Conservation (phyloP, 179 eudicot species). For the Spergularia azorica region DNA sequence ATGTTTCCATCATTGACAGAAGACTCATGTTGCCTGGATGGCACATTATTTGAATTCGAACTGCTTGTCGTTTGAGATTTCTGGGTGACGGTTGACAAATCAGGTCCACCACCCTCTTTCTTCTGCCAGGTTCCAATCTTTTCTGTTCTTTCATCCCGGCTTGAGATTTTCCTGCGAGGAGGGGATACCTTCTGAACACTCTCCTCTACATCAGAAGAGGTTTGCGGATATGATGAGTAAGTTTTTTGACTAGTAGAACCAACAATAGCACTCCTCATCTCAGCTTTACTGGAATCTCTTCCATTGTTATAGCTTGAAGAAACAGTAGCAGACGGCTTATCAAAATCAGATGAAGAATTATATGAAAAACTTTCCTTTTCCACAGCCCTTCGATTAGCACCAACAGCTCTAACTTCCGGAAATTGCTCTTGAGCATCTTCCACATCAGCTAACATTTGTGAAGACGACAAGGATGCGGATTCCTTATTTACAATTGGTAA, state of each 20-base stretch:
- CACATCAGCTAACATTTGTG: constrained; percentile 50
- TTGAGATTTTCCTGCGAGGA: constrained; percentile 76
- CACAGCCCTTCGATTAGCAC: constrained; percentile 53
- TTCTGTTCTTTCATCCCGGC: constrained; percentile 76
- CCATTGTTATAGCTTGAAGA: constrained; percentile 51
- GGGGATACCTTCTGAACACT: constrained; percentile 85
- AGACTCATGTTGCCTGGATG: constrained; percentile 54
- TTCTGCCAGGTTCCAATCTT: constrained; percentile 62
- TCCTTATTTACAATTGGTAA: constrained; percentile 57
- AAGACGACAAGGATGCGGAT: constrained; percentile 41
- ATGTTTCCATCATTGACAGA: constrained; percentile 65
- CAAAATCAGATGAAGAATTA: constrained; percentile 48
- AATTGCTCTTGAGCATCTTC: constrained; percentile 57
- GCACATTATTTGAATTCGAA: constrained; percentile 37
- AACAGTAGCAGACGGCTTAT: constrained; percentile 43
- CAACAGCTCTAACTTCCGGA: constrained; percentile 56
- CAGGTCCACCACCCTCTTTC: constrained; percentile 64
- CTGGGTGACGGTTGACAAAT: constrained; percentile 47
- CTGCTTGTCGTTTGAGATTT: constrained; percentile 49
- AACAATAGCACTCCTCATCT: constrained; percentile 45
- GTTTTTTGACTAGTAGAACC: constrained; percentile 51
- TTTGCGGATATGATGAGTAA: constrained; percentile 40
- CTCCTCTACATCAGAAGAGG: constrained; percentile 59
- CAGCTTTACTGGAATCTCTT: constrained; percentile 43
- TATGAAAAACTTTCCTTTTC: constrained; percentile 53